A percentile compares a stretch with the other conserved stretches of the same genome.
Evolutionary conservation across 345 rosid genomes (phyloP).

Genomic region (Eucalyptus virginea): DNA sequence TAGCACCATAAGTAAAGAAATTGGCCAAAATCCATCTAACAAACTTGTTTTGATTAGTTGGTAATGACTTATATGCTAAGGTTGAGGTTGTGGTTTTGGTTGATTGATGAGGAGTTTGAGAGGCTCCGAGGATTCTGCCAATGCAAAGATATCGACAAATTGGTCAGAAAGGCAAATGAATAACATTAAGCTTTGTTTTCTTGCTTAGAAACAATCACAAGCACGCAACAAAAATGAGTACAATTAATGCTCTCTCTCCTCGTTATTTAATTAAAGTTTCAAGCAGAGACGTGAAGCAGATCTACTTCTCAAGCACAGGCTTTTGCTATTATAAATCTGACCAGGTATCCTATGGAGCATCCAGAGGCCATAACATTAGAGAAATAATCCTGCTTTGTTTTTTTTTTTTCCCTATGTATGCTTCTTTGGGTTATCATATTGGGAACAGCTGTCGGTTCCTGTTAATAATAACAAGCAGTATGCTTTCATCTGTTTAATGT

Average conservation of each 20-base stretch:
- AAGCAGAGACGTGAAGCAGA: neutral
- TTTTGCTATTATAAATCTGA: neutral
- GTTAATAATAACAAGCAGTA: neutral
- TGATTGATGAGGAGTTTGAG: neutral
- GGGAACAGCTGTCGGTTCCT: neutral
- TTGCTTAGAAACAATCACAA: neutral
- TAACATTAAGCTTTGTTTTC: neutral
- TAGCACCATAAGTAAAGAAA: neutral
- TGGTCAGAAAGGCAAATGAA: neutral
- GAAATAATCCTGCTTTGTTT: neutral
- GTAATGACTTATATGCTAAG: neutral
- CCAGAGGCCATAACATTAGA: neutral
- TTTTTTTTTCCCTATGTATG: neutral
- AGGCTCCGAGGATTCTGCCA: neutral
- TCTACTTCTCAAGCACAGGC: neutral
- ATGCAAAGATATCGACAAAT: neutral
- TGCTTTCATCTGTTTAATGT: neutral
- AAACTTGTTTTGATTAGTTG: neutral
- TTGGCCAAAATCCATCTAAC: neutral
- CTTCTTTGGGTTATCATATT: neutral
- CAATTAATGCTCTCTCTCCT: neutral
- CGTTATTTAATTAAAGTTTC: neutral
- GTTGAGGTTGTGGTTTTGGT: neutral
- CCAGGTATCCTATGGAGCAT: neutral
- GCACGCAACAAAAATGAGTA: neutral